Evolutionary conservation across 441 rosid species (phyloP).

Genomic region (Flueggea neowawraea): DNA sequence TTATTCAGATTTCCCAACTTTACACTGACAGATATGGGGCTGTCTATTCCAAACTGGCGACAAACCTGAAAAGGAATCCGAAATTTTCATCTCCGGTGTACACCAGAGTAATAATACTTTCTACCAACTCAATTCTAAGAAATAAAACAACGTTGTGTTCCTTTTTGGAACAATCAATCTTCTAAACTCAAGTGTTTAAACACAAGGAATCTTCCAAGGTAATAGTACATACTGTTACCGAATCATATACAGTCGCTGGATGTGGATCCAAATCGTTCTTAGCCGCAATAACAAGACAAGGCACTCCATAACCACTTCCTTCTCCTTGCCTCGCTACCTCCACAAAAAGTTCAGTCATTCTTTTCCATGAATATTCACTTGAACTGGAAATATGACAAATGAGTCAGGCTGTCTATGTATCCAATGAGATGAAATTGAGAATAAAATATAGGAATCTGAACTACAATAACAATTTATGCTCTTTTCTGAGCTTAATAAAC

Average conservation of each 20-base stretch:
- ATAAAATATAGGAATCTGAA: neutral
- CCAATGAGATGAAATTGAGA: neutral
- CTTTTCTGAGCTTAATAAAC: too few species aligned
- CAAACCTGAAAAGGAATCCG: slow-evolving; percentile 53
- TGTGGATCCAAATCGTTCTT: slow-evolving; percentile 82
- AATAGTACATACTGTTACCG: slow-evolving; percentile 49
- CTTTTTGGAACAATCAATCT: slow-evolving; percentile 7
- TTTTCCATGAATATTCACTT: slow-evolving; percentile 78
- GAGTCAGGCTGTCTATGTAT: slow-evolving; percentile 14
- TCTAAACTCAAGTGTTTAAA: neutral
- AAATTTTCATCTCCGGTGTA: slow-evolving; percentile 2
- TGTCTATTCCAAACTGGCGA: slow-evolving; percentile 93
- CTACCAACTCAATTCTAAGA: too few species aligned
- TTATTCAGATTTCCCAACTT: slow-evolving; percentile 67
- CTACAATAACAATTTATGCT: neutral
- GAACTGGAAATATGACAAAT: slow-evolving; percentile 43
- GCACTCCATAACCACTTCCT: slow-evolving; percentile 76
- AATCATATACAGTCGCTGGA: slow-evolving; percentile 71
- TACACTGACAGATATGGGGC: slow-evolving; percentile 75
- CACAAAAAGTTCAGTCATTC: slow-evolving; percentile 71
- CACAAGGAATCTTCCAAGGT: neutral
- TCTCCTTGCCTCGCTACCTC: slow-evolving; percentile 82
- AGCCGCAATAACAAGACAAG: slow-evolving; percentile 86
- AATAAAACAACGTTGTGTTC: too few species aligned
- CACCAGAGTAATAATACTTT: neutral